A percentile compares a stretch with the other conserved stretches of the same genome.
phyloP scores from a whole-genome alignment of 768 basidiomycete species.

The Termitomyces sp. region DNA sequence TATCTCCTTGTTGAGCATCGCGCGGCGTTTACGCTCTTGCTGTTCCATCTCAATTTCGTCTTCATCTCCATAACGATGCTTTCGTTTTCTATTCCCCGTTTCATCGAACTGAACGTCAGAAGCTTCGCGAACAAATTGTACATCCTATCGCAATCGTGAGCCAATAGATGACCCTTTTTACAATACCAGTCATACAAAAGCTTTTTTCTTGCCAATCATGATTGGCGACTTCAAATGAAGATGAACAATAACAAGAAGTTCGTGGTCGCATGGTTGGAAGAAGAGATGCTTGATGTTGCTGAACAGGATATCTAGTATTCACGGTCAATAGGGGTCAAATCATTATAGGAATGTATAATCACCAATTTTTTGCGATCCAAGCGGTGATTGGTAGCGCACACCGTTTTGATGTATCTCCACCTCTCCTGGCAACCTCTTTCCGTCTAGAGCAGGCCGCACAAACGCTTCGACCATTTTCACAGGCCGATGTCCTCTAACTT shows the following conservation, averaged over 20 bases:
- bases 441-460: conserved; percentile 89
- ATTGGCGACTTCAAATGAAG: conserved; percentile 92
- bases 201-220: conserved; percentile 98
- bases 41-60: conserved; percentile 99
- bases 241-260: conserved; percentile 91
- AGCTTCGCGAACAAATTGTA: conserved; percentile 98
- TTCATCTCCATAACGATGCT: conserved; percentile 96
- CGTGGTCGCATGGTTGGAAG: conserved; percentile 98
- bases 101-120: conserved; percentile 98
- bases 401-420: conserved; percentile 98
- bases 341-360: conserved; percentile 30
- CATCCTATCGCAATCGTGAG: conserved; percentile 52
- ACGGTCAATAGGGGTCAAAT: not conserved
- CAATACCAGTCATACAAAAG: conserved; percentile 55
- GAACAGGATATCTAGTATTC: conserved; percentile 76
- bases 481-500: conserved; percentile 85
- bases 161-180: conserved; percentile 3
- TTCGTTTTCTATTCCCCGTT: conserved; percentile 97
- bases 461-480: conserved; percentile 87
- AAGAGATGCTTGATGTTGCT: conserved; percentile 97
- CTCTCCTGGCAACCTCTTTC: conserved; percentile 94
- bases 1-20: conserved; percentile 90
- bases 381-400: conserved; percentile 83
- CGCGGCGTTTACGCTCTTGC: conserved; percentile 87
- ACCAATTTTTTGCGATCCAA: conserved; percentile 91